phyloP scores from a whole-genome alignment of 164 flowering plant species.

The Umbilicus rupestris region DNA sequence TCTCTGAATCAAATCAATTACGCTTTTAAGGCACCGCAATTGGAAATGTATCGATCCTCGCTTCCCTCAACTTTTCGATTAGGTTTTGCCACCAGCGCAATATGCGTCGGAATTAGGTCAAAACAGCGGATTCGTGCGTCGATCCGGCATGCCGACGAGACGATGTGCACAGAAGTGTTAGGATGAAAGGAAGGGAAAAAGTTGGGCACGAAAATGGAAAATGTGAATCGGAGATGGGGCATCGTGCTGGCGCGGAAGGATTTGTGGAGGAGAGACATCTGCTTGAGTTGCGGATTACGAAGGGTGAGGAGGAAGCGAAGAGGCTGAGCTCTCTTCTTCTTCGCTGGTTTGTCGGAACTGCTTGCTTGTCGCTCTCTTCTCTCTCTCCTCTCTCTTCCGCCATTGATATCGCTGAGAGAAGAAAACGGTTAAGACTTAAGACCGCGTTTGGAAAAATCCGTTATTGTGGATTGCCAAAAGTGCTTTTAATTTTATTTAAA shows the following conservation, averaged over 20 bases:
- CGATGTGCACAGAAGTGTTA: background rate
- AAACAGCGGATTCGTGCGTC: background rate
- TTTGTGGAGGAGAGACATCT: slow-evolving; percentile 3
- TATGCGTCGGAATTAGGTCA: background rate
- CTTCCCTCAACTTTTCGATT: background rate
- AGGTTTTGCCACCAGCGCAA: background rate
- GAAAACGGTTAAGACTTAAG: no score
- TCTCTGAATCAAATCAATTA: background rate
- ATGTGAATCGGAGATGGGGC: background rate
- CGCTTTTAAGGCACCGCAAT: background rate
- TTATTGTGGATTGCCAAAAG: no score
- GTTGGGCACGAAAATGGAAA: background rate
- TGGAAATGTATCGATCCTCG: background rate
- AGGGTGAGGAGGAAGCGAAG: background rate
- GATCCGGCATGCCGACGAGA: background rate
- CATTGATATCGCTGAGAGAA: background rate
- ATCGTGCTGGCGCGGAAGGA: background rate
- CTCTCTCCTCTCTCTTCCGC: background rate
- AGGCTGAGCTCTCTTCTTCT: background rate
- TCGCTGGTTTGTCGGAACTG: background rate
- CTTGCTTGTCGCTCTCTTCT: background rate
- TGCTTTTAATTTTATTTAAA: no score
- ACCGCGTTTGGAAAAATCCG: no score
- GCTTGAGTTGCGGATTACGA: slow-evolving; percentile 4
- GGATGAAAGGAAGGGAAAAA: background rate